These are phyloP conservation scores for Nematocida ausubeli DNA, from an alignment of 371 early-diverging fungal genomes.

Conservation along the genomic window DNA sequence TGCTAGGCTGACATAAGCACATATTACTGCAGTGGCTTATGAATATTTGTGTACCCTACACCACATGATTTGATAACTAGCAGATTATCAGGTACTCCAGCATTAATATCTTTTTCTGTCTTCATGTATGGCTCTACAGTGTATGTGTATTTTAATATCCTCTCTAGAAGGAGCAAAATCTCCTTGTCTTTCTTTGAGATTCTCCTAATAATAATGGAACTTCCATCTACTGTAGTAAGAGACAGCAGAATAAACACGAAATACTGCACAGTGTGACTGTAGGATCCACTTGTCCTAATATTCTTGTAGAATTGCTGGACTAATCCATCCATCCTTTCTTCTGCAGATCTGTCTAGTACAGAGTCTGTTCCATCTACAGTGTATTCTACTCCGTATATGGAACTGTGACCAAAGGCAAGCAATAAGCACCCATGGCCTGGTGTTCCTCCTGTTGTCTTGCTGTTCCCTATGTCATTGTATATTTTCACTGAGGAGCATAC, in stretches of 20 bases:
- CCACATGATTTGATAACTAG: constrained; percentile 50
- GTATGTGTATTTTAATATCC: constrained; percentile 42
- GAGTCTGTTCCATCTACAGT: constrained; percentile 35
- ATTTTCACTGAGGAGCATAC: constrained; percentile 34
- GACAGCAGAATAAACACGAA: constrained; percentile 34
- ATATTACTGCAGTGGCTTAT: constrained; percentile 4
- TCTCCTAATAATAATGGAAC: constrained; percentile 27
- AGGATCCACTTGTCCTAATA: constrained; percentile 50
- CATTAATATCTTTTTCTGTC: constrained; percentile 34
- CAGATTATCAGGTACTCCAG: constrained; percentile 22
- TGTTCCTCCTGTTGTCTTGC: constrained; percentile 4
- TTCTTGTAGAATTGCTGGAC: background rate
- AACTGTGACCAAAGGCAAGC: constrained; percentile 13
- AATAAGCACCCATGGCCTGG: constrained; percentile 35
- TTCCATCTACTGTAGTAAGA: constrained; percentile 18
- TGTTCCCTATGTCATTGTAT: constrained; percentile 52
- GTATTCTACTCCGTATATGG: constrained; percentile 42
- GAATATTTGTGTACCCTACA: constrained; percentile 40
- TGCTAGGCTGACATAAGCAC: background rate
- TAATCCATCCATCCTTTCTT: background rate
- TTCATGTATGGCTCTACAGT: constrained; percentile 36
- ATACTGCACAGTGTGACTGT: constrained; percentile 14
- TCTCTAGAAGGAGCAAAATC: constrained; percentile 13
- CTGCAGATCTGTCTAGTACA: constrained; percentile 1
- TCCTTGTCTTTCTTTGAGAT: constrained; percentile 15